Evolutionary conservation across 176 grass and related monocot species (phyloP).

Genomic region (Lolium rigidum): DNA sequence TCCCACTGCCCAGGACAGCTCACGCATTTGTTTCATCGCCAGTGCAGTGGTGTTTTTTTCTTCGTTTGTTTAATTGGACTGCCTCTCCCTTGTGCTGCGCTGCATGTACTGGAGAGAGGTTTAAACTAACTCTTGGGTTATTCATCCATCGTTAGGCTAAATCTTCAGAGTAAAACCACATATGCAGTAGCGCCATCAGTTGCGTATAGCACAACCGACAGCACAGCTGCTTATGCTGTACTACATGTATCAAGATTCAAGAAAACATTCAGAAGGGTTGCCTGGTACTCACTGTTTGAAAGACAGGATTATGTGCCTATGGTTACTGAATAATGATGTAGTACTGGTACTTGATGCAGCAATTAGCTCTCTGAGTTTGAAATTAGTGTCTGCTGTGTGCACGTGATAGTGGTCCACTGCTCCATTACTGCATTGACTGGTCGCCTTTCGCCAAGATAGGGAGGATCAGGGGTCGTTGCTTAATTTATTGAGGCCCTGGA

Average conservation of each 20-base stretch:
- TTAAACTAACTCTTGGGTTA: constrained; percentile 12
- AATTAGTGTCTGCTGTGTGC: neutral
- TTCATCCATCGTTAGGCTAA: neutral
- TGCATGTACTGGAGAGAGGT: neutral
- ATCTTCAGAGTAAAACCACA: neutral
- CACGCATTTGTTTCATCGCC: constrained; percentile 30
- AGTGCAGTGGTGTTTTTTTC: neutral
- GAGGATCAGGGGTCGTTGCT: constrained; percentile 5
- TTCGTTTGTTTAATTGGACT: neutral
- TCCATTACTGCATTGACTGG: constrained; percentile 6
- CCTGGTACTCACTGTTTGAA: neutral
- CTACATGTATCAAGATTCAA: neutral
- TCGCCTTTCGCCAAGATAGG: too few relatives aligned
- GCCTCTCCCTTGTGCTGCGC: neutral
- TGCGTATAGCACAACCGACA: neutral
- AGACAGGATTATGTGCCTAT: neutral
- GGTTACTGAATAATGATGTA: neutral
- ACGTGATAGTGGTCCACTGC: constrained; percentile 11
- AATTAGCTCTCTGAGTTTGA: neutral
- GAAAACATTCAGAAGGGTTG: neutral
- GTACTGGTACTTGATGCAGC: neutral
- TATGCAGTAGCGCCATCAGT: neutral
- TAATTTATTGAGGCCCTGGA: neutral
- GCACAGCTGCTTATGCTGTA: neutral
- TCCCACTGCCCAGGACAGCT: constrained; percentile 14